Evolutionary conservation across 2,329 filamentous ascomycete genomes (phyloP).

Genomic region (Helminthosporium solani): DNA sequence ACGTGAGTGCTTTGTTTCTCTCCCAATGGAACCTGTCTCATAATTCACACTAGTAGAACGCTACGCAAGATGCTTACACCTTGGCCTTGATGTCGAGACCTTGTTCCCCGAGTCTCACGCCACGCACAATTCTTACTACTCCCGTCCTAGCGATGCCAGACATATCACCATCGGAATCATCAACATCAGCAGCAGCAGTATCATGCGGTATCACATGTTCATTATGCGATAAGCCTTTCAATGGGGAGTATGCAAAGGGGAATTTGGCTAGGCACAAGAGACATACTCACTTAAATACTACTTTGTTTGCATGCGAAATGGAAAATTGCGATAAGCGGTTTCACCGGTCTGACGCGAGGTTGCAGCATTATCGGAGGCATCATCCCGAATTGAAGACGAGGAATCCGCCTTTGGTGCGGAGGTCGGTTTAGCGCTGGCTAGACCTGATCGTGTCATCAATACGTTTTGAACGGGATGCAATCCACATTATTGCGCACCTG

Average conservation of each 20-base stretch:
- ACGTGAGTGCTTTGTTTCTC: neutral
- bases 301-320: neutral
- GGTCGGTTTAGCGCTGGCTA: neutral
- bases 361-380: neutral
- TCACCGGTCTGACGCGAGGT: neutral
- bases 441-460: too few species aligned
- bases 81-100: neutral
- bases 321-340: neutral
- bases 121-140: neutral
- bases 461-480: too few species aligned
- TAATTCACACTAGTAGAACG: neutral
- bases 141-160: too few species aligned
- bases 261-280: slow-evolving; percentile 2
- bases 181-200: neutral
- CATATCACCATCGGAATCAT: too few species aligned
- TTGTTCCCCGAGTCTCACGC: neutral
- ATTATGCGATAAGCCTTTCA: neutral
- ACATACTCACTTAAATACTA: neutral
- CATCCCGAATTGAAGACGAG: neutral
- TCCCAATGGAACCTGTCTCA: neutral
- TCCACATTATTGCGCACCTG: too few species aligned
- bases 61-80: neutral
- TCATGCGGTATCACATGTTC: neutral
- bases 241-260: slow-evolving; percentile 4
- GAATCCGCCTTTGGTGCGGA: slow-evolving; percentile 5